These are phyloP conservation scores for Tardiomyces blankii DNA, from an alignment of 1,139 yeast species.

Conservation along the genomic window DNA sequence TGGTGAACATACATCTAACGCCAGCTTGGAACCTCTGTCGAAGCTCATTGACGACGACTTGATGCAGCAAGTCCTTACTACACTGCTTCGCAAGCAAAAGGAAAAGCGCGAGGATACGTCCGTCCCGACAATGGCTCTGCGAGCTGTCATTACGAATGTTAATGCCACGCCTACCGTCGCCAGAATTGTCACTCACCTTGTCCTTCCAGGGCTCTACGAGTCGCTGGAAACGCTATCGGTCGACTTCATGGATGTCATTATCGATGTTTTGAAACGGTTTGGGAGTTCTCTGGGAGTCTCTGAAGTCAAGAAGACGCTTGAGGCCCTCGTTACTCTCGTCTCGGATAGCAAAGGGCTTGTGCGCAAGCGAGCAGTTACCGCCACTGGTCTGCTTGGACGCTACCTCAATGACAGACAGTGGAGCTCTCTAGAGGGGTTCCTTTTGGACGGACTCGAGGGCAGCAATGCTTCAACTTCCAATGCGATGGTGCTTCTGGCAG, in stretches of 20 bases:
- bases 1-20: neutral
- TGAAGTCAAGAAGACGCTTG: slow-evolving; percentile 32
- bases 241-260: slow-evolving; percentile 54
- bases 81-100: neutral
- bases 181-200: slow-evolving; percentile 20
- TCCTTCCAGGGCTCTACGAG: slow-evolving; percentile 24
- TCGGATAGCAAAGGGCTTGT: slow-evolving; percentile 17
- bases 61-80: neutral
- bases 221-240: slow-evolving; percentile 28
- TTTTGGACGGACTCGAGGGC: slow-evolving; percentile 13
- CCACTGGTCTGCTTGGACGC: slow-evolving; percentile 40
- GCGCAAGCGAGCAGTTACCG: slow-evolving; percentile 36
- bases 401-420: slow-evolving; percentile 23
- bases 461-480: slow-evolving; percentile 10
- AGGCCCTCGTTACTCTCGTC: slow-evolving; percentile 15
- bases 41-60: slow-evolving; percentile 9
- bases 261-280: slow-evolving; percentile 44
- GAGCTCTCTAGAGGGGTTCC: slow-evolving; percentile 14
- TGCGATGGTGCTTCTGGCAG: slow-evolving; percentile 16
- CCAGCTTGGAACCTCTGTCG: slow-evolving; percentile 28
- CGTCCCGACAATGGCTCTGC: slow-evolving; percentile 35
- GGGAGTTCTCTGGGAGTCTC: slow-evolving; percentile 37
- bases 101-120: neutral
- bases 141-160: slow-evolving; percentile 41
- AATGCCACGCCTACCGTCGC: slow-evolving; percentile 23